Evolutionary conservation across 2,329 filamentous ascomycete species (phyloP).

Genomic region (Macroventuria anomochaeta): DNA sequence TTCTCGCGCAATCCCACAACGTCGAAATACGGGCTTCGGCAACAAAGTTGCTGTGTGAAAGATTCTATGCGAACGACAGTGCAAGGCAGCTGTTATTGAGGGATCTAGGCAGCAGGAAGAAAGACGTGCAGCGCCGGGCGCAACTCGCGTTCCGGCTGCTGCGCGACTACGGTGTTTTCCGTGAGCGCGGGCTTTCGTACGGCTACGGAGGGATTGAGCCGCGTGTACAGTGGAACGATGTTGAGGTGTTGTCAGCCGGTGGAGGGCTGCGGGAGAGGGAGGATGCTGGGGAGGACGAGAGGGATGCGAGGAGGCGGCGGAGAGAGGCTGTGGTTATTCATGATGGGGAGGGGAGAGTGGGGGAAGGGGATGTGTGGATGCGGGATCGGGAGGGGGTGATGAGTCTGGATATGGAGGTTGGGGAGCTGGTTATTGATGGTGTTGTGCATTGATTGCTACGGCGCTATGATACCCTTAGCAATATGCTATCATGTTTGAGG

Average conservation of each 20-base stretch:
- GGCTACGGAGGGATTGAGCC: not conserved
- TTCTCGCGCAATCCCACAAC: slow-evolving; percentile 52
- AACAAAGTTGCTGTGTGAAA: slow-evolving; percentile 47
- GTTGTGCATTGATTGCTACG: slow-evolving; percentile 7
- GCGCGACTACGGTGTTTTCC: slow-evolving; percentile 26
- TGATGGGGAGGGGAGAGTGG: slow-evolving; percentile 78
- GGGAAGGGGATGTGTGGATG: slow-evolving; percentile 80
- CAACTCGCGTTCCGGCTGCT: slow-evolving; percentile 38
- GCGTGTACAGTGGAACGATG: slow-evolving; percentile 5
- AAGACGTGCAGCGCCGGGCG: slow-evolving; percentile 28
- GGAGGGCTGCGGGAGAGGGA: slow-evolving; percentile 34
- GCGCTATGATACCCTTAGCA: slow-evolving; percentile 10
- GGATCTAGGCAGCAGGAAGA: slow-evolving; percentile 35
- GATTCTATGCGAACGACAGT: slow-evolving; percentile 34
- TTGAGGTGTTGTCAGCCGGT: not conserved
- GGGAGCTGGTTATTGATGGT: slow-evolving; percentile 13
- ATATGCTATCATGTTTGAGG: not conserved
- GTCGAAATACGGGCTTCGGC: slow-evolving; percentile 52
- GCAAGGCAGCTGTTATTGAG: slow-evolving; percentile 30
- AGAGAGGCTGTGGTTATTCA: slow-evolving; percentile 91
- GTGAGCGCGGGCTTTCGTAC: not conserved
- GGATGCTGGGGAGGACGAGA: slow-evolving; percentile 63
- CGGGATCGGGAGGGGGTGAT: slow-evolving; percentile 28
- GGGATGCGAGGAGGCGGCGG: slow-evolving; percentile 74
- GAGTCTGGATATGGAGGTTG: slow-evolving; percentile 9